Evolutionary conservation across 2,329 filamentous ascomycete species (phyloP), one percentile per base, ranked within the genome.

Genomic region (Phaeosphaeriaceae sp.): DNA sequence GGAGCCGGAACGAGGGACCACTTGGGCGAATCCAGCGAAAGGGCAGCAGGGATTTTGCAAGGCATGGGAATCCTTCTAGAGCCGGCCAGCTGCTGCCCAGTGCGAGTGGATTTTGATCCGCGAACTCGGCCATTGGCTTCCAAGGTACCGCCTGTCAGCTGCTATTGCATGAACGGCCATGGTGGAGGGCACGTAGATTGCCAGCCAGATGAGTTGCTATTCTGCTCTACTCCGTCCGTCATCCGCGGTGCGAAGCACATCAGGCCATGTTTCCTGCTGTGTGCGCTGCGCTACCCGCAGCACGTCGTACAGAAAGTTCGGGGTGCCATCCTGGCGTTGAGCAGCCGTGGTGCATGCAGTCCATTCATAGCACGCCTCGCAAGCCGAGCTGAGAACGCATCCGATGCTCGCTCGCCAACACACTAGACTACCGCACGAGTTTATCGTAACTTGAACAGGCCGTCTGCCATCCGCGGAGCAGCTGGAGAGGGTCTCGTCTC

Each of bases 71-170:
- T 60, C 52, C 53, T 62, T 57, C 22, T 36, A 13, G 27, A n/a
- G 46, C 53, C 56, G 51, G 40, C 44, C 42, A 7, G 22, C 22
- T 10, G 10, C 27, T 5, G 36, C 21, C 51, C 60, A 56, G 51
- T 55, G 44, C 53, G 22, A 54, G 57, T 44, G 49, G 47, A 53
- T 42, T 55, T 53, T 36, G 46, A 50, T 55, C 64, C 64, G 54
- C 54, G 57, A 53, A 48, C 48, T n/a, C 44, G 64, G 64, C 54
- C 60, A 67, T 67, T 67, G 64, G 64, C 57, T 65, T 61, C 64
- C 64, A 63, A 52, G 31, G 21, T 40, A 21, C 47, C 48, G 48
- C 25, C 33, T 36, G 59, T 65, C 64, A 62, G 63, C 63, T 49
- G 42, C 50, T 48, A 47, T 17, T 54, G 56, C 61, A 57, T 40